Conservation (phyloP, 176 grass and related monocot species). For the Avena insularis region DNA sequence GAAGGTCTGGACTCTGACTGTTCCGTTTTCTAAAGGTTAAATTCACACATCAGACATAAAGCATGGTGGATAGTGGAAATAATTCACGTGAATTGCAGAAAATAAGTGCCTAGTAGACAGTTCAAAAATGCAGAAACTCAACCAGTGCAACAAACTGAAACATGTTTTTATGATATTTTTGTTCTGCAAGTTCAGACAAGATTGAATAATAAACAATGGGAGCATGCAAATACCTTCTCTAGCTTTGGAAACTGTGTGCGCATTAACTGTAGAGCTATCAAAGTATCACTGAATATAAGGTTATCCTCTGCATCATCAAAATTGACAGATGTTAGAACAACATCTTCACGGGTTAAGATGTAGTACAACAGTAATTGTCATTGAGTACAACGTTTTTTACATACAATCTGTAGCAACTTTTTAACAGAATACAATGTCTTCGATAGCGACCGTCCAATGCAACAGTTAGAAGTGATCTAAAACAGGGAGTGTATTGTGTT, state of each 20-base stretch:
- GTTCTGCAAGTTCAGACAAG: conserved; percentile 18
- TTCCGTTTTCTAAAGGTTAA: background rate
- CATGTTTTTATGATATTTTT: background rate
- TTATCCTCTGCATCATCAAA: conserved; percentile 67
- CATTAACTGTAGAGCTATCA: conserved; percentile 92
- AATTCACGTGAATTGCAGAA: background rate
- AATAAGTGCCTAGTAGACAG: background rate
- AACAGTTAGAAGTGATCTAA: background rate
- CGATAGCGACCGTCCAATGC: background rate
- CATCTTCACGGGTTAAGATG: background rate
- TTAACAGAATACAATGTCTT: background rate
- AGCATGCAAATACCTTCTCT: conserved; percentile 61
- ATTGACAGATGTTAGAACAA: conserved; percentile 9
- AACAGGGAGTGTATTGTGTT: background rate
- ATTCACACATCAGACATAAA: background rate
- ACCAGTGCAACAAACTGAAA: background rate
- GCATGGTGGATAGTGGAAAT: background rate
- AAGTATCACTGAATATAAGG: conserved; percentile 78
- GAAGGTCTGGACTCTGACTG: background rate
- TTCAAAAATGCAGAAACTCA: background rate
- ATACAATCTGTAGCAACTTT: background rate
- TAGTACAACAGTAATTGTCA: background rate
- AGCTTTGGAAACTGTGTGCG: conserved; percentile 75
- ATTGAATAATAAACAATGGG: background rate
- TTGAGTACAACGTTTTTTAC: background rate